Evolutionary conservation across 768 basidiomycete genomes (phyloP).

Genomic region (Rhizopogon salebrosus): DNA sequence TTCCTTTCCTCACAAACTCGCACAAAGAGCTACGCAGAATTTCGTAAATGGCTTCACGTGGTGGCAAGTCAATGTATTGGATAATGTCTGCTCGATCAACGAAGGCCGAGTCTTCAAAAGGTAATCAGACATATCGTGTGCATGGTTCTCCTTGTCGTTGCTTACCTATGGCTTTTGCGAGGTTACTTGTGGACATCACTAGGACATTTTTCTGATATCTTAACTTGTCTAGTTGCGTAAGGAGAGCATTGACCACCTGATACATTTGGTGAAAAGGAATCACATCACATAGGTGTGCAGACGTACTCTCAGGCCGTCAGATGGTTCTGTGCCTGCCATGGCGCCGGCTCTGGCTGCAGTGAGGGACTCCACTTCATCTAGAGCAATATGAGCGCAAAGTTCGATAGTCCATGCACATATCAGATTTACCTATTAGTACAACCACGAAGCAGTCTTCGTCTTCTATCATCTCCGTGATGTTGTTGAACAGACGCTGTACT

Average conservation of each 20-base stretch:
- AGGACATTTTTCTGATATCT: slow-evolving; percentile 91
- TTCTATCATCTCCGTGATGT: slow-evolving; percentile 86
- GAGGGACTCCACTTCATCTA: slow-evolving; percentile 95
- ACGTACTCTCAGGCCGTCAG: slow-evolving; percentile 83
- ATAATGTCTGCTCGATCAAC: slow-evolving; percentile 96
- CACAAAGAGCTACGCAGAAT: slow-evolving; percentile 78
- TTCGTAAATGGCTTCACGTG: slow-evolving; percentile 88
- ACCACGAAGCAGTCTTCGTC: slow-evolving; percentile 90
- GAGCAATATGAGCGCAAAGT: background rate
- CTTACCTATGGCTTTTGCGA: slow-evolving; percentile 89
- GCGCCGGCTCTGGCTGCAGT: slow-evolving; percentile 94
- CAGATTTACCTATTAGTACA: slow-evolving; percentile 76
- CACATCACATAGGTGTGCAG: background rate
- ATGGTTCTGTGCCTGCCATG: slow-evolving; percentile 93
- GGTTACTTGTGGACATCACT: slow-evolving; percentile 94
- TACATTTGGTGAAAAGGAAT: background rate
- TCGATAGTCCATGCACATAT: background rate
- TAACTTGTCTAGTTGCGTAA: slow-evolving; percentile 95
- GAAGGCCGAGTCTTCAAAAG: slow-evolving; percentile 77
- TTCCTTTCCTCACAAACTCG: slow-evolving; percentile 72
- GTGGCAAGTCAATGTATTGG: slow-evolving; percentile 89
- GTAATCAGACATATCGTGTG: background rate
- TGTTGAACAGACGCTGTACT: slow-evolving; percentile 87
- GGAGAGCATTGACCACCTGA: slow-evolving; percentile 94
- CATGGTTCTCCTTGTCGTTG: background rate